Evolutionary conservation across 495 filamentous ascomycete species (phyloP), one percentile per base, ranked within the genome.

Genomic region (Tetracladium setigerum): DNA sequence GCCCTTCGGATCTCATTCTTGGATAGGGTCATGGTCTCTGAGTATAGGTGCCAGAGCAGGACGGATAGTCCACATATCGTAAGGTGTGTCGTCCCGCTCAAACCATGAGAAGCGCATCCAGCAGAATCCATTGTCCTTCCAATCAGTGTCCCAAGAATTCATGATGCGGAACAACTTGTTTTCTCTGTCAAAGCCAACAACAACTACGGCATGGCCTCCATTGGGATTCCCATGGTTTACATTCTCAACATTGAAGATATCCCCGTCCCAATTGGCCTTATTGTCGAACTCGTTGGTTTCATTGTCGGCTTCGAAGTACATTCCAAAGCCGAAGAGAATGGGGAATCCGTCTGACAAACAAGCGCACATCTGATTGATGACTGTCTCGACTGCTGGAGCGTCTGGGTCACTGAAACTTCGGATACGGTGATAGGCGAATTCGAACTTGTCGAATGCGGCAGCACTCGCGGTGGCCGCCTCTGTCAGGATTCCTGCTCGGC

Each of bases 1-100:
- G 7, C 22, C 22, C 7, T 27, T 27, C 22, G 7, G 3, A 3
- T 7, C 22, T 27, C 22, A 27, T 7, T 27, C 22, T n/a, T n/a
- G 18, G 50, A 57, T 43, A 35, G 47, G 31, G 13, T 44, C 12
- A 45, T 42, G 37, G 44, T 55, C 17, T 38, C 49, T 41, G 4
- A 41, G 14, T 12, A 41, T 2, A 5, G 38, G 38, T 12, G 38
- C 38, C 5, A 41, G 18, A 41, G 5, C 5, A 22, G 38, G 38
- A 5, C 38, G 4, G 12, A 41, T 22, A 13, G 38, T 41, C 38
- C 38, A 41, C 14, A 41, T 4, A 18, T 41, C 38, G 12, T 41
- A 41, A 4, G 38, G 5, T 12, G 38, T 41, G 4, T 14, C 38
- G 4, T 14, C 2, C 12, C 18, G 4, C 38, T 41, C 38, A 41